Conservation (phyloP, 768 basidiomycete genomes). For the Hygrocybe coccinea region DNA sequence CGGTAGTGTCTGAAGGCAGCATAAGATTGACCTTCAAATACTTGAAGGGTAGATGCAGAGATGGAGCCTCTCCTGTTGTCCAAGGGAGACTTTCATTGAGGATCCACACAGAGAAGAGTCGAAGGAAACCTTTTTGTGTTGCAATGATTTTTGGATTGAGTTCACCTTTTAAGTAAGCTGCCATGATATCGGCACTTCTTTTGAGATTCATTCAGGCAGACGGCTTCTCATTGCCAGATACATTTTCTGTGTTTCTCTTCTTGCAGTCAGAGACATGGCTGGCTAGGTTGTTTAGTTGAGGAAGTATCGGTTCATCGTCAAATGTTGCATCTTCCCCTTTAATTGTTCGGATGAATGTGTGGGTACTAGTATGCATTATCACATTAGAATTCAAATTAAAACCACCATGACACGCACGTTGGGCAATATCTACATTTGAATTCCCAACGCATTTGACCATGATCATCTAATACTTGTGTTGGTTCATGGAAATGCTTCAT, state of each 20-base stretch:
- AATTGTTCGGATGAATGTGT: slow-evolving; percentile 6
- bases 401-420: neutral
- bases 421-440: slow-evolving; percentile 9
- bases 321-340: slow-evolving; percentile 8
- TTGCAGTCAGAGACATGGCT: slow-evolving; percentile 19
- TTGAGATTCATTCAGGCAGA: slow-evolving; percentile 13
- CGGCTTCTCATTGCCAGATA: neutral
- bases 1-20: slow-evolving; percentile 25
- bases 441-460: slow-evolving; percentile 1
- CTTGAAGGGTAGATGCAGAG: slow-evolving; percentile 14
- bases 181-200: slow-evolving; percentile 24
- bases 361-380: neutral
- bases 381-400: too few relatives aligned
- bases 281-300: slow-evolving; percentile 25
- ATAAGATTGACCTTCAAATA: slow-evolving; percentile 13
- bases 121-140: slow-evolving; percentile 25
- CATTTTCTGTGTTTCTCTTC: slow-evolving; percentile 4
- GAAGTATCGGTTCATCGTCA: slow-evolving; percentile 17
- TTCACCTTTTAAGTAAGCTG: slow-evolving; percentile 26
- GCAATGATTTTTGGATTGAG: slow-evolving; percentile 26
- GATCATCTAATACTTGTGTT: neutral
- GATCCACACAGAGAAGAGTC: slow-evolving; percentile 31
- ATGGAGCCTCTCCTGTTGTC: slow-evolving; percentile 24
- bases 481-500: slow-evolving; percentile 7
- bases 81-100: slow-evolving; percentile 30